Base-by-base conservation (phyloP, 805 yeast genomes). In the Kuraishia piskuri region DNA sequence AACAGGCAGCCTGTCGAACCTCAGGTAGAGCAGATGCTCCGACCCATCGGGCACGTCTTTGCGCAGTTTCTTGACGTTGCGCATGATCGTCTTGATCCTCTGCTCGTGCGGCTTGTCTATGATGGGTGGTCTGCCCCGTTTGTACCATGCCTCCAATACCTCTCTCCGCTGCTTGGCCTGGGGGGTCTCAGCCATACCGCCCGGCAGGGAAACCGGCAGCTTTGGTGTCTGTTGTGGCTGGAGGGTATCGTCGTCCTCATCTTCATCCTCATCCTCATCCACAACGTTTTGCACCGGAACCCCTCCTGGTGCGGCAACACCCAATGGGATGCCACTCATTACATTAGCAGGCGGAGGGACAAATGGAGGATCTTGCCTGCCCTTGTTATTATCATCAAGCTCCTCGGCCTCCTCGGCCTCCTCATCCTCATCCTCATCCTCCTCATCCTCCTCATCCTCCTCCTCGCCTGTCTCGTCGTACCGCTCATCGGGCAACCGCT, bases 41-140 rank as follows among this genome's bases (percentile, higher is more conserved):
- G 75, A 75, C 48, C 72, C 66, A 1, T 74, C 73, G 60, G 78
- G 17, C n/a, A 8, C 17, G 4, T 10, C 40, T 31, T n/a, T 31
- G 48, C 80, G 78, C 55, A 86, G 84, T 63, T 88, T 88, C 63
- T 90, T 88, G 63, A 94, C 74, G 50, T 81, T 83, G 65, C 95
- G 82, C 74, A 94, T 71, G 44, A 94, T 84, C 59, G 89, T 83
- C 67, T 92, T 91, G 68, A 92, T 90, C 57, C 97, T 77, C 63
- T 90, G 90, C 68, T 94, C 97, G 67, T 86, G 91, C 5, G 96
- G 96, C 64, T 83, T 86, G 66, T 88, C 96, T 50, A 90, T 89
- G 54, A 89, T 86, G 1, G 96, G 96, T 4, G 97, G 96, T 61
- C 96, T 78, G 20, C 96, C 96, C 63, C 96, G 78, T 67, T 88